Base-by-base conservation (phyloP, 1,139 yeast species). In the Casaregolazyma lundiana region DNA sequence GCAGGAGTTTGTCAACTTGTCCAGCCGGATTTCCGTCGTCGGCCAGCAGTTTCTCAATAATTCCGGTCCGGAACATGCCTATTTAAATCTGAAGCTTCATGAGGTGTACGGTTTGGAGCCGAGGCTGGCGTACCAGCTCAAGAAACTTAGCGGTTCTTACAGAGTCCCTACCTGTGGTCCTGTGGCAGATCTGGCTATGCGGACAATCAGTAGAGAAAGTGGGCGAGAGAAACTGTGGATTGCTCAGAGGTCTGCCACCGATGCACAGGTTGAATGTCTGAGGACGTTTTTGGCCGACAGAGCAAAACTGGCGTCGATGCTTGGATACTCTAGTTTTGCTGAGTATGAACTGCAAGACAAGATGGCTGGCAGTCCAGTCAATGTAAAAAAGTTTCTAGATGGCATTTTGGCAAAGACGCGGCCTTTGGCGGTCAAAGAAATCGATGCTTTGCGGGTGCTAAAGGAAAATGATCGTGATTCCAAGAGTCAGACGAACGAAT, bases 291-390 rank as follows among this genome's bases (percentile, higher is more conserved):
- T 92, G 29, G 73, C 75, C 48, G 76, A 80, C 51, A 72, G 98
- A 50, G 86, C 86, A 3, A 69, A 78, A 3, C 68, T 94, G 38
- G 90, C 98, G 0, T 71, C 73, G 41, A 73, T 87, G 69, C 72
- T 92, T 70, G 95, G 95, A 0, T 78, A 78, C 60, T 59, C 69
- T 17, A 81, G 87, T 38, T 92, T 73, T 66, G 80, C 94, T 0
- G 83, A 84, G 45, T 90, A 92, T 61, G 95, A 87, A 60, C 70
- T 92, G 36, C 82, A 80, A 50, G 95, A 88, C 53, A 92, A 94
- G 62, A 87, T 92, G 96, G 96, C 96, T 11, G 81, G 81, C 52
- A 74, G 68, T 7, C 95, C 97, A 0, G 79, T 77, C 24, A 81
- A 87, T 58, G 98, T 90, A 1, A 65, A 72, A 53, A 71, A 81